Evolutionary conservation across 2,329 filamentous ascomycete genomes (phyloP).

Genomic region (Penicillium sp.): DNA sequence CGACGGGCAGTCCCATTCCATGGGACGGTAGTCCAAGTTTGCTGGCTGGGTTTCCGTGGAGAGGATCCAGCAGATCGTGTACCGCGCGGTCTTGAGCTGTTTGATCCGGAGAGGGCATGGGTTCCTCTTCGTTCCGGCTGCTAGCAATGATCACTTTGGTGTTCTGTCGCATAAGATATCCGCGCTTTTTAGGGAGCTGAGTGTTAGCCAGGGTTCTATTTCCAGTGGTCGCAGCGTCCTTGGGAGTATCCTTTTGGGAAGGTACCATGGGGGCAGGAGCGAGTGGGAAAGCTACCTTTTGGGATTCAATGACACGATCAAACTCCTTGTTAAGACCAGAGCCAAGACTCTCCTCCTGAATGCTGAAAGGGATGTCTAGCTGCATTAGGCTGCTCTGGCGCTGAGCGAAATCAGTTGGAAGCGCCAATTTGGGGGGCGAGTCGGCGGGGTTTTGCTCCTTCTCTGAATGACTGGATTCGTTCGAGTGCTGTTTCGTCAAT

Average conservation of each 20-base stretch:
- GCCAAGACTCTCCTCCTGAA: conserved; percentile 67
- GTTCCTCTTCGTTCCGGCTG: conserved; percentile 64
- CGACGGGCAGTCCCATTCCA: conserved; percentile 84
- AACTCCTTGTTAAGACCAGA: conserved; percentile 91
- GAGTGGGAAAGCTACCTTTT: conserved; percentile 78
- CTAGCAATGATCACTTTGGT: conserved; percentile 96
- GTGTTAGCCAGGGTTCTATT: conserved; percentile 62
- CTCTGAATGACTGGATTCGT: conserved; percentile 21
- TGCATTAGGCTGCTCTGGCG: conserved; percentile 76
- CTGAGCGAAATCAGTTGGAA: conserved; percentile 43
- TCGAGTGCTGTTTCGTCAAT: conserved; percentile 25
- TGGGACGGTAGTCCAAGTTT: conserved; percentile 95
- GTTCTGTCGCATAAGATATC: conserved; percentile 97
- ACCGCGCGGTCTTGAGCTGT: conserved; percentile 38
- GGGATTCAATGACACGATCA: conserved; percentile 88
- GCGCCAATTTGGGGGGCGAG: conserved; percentile 16
- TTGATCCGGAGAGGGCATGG: conserved; percentile 30
- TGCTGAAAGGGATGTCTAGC: conserved; percentile 76
- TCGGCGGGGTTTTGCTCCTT: conserved; percentile 14
- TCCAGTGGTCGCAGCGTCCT: conserved; percentile 22
- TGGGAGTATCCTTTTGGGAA: conserved; percentile 13
- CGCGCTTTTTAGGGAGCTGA: conserved; percentile 73
- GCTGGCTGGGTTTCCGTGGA: conserved; percentile 76
- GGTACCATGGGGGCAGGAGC: conserved; percentile 40
- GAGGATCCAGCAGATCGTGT: conserved; percentile 68